A percentile compares a stretch with the other conserved stretches of the same genome.
Conservation (phyloP, 345 rosid genomes). For the Eucalyptus erythrocorys region DNA sequence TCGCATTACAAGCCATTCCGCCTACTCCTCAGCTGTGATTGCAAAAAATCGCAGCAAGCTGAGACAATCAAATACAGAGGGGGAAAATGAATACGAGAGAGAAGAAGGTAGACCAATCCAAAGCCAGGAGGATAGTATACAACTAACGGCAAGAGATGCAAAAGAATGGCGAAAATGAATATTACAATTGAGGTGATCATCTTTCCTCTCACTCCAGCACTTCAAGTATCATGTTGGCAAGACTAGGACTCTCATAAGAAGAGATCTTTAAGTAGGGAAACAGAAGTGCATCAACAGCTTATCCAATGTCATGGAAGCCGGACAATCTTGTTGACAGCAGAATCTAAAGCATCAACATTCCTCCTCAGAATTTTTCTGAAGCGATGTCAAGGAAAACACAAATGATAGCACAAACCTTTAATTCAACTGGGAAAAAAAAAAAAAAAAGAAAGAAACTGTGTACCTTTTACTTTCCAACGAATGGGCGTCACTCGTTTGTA, state of each 20-base stretch:
- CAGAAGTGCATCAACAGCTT: neutral
- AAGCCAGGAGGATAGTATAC: neutral
- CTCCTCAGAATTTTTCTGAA: slow-evolving; percentile 66
- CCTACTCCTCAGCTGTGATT: neutral
- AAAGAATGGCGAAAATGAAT: neutral
- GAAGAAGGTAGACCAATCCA: neutral
- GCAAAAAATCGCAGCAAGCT: neutral
- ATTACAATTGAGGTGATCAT: neutral
- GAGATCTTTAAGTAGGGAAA: neutral
- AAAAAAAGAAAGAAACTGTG: neutral
- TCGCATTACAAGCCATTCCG: neutral
- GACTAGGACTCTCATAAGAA: neutral
- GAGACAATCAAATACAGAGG: neutral
- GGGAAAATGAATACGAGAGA: neutral
- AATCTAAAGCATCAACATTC: slow-evolving; percentile 74
- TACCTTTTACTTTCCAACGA: neutral
- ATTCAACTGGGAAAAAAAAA: neutral
- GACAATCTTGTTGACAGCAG: slow-evolving; percentile 65
- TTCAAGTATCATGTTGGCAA: neutral
- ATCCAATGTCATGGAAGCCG: slow-evolving; percentile 29
- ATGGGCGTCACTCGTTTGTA: neutral
- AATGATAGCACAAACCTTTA: neutral
- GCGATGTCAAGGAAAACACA: slow-evolving; percentile 23
- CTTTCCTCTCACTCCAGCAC: neutral
- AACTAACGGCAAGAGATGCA: neutral